Conservation (phyloP, 768 basidiomycete species). For the Boletus eberwhitei region DNA sequence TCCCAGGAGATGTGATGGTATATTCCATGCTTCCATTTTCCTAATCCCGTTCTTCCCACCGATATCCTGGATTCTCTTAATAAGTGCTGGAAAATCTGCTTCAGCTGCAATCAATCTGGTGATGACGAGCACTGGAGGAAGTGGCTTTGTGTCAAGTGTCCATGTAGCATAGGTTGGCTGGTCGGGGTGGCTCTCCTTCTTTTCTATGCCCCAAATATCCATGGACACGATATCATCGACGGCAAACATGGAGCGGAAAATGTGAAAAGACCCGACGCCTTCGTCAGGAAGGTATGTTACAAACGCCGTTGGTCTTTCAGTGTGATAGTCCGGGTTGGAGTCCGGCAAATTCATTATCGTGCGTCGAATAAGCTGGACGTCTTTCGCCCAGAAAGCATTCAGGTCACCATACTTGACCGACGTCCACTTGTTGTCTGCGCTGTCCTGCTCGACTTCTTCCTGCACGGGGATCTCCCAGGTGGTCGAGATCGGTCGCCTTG, state of each 20-base stretch:
- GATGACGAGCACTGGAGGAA: conserved; percentile 36
- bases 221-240: conserved; percentile 2
- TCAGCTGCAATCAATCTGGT: conserved; percentile 37
- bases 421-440: conserved; percentile 2
- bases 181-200: not conserved
- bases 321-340: not conserved
- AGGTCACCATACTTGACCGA: conserved; percentile 32
- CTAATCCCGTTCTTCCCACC: conserved; percentile 33
- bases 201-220: conserved; percentile 15
- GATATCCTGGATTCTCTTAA: conserved; percentile 32
- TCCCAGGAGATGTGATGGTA: conserved; percentile 32
- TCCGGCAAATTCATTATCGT: conserved; percentile 19
- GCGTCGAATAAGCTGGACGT: conserved; percentile 36
- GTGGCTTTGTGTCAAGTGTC: conserved; percentile 36
- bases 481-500: conserved; percentile 35
- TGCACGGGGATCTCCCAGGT: conserved; percentile 33
- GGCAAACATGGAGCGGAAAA: conserved; percentile 29
- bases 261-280: conserved; percentile 45
- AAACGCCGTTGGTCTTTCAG: conserved; percentile 13
- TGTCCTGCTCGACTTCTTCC: not conserved
- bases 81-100: conserved; percentile 31
- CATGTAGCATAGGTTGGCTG: conserved; percentile 38
- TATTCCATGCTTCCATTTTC: conserved; percentile 38
- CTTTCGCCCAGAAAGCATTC: conserved; percentile 26
- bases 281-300: conserved; percentile 40